These are phyloP conservation scores for Erythrobasidium yunnanense DNA, from an alignment of 768 basidiomycete genomes.

Conservation along the genomic window DNA sequence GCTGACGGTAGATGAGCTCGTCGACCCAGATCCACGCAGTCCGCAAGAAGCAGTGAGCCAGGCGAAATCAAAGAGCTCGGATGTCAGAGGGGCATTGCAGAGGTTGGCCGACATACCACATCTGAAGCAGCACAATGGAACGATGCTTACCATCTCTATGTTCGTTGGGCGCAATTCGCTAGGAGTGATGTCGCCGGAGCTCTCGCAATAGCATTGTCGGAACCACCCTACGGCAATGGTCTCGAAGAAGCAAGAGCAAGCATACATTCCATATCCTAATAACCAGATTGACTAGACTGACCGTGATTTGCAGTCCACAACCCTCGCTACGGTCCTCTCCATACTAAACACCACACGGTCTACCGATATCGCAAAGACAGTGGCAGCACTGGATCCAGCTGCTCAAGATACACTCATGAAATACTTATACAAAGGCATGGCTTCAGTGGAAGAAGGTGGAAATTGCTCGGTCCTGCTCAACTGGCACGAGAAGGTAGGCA, in stretches of 20 bases:
- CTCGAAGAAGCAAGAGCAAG: slow-evolving; percentile 19
- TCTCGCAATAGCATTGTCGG: slow-evolving; percentile 12
- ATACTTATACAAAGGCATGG: slow-evolving; percentile 96
- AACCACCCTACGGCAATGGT: slow-evolving; percentile 19
- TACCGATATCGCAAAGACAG: slow-evolving; percentile 63
- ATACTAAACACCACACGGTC: slow-evolving; percentile 89
- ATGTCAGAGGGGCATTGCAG: slow-evolving; percentile 11
- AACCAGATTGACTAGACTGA: not conserved
- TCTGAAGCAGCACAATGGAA: not conserved
- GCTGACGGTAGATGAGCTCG: slow-evolving; percentile 21
- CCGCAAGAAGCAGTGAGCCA: slow-evolving; percentile 12
- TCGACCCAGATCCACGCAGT: slow-evolving; percentile 22
- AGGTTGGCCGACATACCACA: not conserved
- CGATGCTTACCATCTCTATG: too few relatives aligned
- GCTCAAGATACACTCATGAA: slow-evolving; percentile 78
- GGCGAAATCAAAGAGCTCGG: slow-evolving; percentile 15
- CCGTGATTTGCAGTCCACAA: slow-evolving; percentile 51
- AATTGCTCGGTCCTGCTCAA: slow-evolving; percentile 57
- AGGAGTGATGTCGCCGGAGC: slow-evolving; percentile 18
- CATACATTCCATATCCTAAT: not conserved
- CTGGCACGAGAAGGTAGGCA: slow-evolving; percentile 92
- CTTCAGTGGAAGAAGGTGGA: slow-evolving; percentile 13
- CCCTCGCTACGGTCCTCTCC: slow-evolving; percentile 67
- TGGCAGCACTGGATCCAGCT: slow-evolving; percentile 52
- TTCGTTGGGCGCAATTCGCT: too few relatives aligned